A percentile compares a stretch with the other conserved stretches of the same genome.
Evolutionary conservation across 2,329 filamentous ascomycete genomes (phyloP).

Genomic region (Curvularia hawaiiensis): DNA sequence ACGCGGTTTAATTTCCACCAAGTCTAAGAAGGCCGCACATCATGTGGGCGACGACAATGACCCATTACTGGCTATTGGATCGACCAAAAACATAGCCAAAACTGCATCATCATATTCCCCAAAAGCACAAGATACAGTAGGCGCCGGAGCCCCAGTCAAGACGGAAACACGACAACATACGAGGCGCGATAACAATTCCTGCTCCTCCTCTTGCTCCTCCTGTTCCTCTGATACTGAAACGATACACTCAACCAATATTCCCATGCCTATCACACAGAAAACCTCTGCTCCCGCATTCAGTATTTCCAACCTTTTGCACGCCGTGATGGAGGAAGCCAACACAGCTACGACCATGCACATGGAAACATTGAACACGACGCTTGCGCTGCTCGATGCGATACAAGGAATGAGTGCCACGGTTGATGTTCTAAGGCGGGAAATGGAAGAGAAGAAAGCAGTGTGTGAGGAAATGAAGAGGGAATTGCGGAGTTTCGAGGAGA

Average conservation of each 20-base stretch:
- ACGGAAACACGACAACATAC: neutral
- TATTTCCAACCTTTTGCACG: slow-evolving; percentile 15
- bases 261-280: neutral
- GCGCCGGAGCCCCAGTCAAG: neutral
- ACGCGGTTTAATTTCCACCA: slow-evolving; percentile 7
- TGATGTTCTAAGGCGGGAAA: slow-evolving; percentile 15
- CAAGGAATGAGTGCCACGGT: slow-evolving; percentile 24
- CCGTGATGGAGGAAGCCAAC: slow-evolving; percentile 18
- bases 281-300: slow-evolving; percentile 2
- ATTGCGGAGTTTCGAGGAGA: slow-evolving; percentile 15
- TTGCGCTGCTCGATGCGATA: slow-evolving; percentile 19
- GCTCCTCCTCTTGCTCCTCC: neutral
- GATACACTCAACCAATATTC: neutral
- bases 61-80: neutral
- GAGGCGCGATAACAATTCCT: neutral
- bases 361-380: slow-evolving; percentile 17
- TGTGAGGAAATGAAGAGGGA: slow-evolving; percentile 19
- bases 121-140: neutral
- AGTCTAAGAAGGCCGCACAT: neutral
- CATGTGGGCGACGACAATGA: neutral
- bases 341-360: slow-evolving; percentile 10
- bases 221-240: neutral
- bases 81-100: neutral
- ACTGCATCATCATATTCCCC: neutral
- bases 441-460: slow-evolving; percentile 11